Evolutionary conservation across 148 eudicot genomes (phyloP), one percentile per base, ranked within the genome.

Genomic region (Dianthus caryophyllus): DNA sequence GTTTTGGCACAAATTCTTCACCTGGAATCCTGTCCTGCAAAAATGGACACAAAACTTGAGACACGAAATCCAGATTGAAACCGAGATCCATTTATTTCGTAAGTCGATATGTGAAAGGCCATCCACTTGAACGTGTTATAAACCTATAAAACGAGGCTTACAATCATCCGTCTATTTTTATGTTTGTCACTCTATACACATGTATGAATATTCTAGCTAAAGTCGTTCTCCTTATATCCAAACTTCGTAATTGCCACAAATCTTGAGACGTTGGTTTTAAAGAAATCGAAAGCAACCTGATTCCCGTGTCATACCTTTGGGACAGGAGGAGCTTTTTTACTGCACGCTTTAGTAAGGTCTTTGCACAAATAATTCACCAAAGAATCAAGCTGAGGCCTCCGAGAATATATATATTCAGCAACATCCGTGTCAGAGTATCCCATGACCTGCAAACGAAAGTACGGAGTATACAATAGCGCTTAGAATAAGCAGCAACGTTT

Each of bases 391-490:
- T 80, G 74, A 38, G 95, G 98, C 70, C 84, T 93, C 33, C 78
- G 84, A 59, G 79, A 77, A 75, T 87, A 87, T 17, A 93, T 24
- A 65, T 81, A 93, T 76, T 93, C 98, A 52, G 96, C 97, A 67
- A 84, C 84, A 80, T 93, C 96, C 49, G 98, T 93, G 73, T 93
- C 98, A 43, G 85, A 89, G 73, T 89, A 83, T 25, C 92, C 98
- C 77, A 93, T 58, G 75, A 90, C 84, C 98, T 93, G 85, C 83
- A 73, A 51, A 17, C 67, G 22, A 30, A 5, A 71, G 16, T 7
- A 4, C 55, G 16, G 9, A 71, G 16, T 7, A 4, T 64, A 21
- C 0, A 33, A 52, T 39, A 21, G 27, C 14, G 31, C 6, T 10
- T 8, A 21, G 39, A 31, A 68, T 25, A 17, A 53, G 20, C 50